Percentiles rank a stretch among this genome's conserved stretches.
Conservation (phyloP, 768 basidiomycete genomes). For the Hygrocybe coccinea region DNA sequence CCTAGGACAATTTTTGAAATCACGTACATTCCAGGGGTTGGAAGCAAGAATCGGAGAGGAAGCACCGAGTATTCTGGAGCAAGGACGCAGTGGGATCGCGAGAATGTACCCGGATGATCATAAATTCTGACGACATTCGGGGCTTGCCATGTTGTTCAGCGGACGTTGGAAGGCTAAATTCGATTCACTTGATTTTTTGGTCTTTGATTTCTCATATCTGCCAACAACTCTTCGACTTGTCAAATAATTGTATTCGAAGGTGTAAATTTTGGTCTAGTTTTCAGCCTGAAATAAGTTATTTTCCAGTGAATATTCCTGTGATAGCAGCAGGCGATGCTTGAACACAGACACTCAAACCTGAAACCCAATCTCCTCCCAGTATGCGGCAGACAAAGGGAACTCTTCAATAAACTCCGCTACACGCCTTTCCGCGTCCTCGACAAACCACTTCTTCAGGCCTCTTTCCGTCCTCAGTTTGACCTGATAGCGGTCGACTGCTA, state of each 20-base stretch:
- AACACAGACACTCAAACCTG: background rate
- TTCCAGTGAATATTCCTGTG: no score
- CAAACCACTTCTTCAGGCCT: constrained; percentile 5
- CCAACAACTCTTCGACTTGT: no score
- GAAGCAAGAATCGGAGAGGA: constrained; percentile 76
- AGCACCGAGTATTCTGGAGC: constrained; percentile 74
- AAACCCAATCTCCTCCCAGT: constrained; percentile 10
- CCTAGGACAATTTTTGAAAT: constrained; percentile 65
- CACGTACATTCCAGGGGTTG: constrained; percentile 74
- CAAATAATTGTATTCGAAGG: no score
- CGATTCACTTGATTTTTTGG: no score
- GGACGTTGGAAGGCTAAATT: background rate
- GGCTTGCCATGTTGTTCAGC: background rate
- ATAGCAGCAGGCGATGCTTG: no score
- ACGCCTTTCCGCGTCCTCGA: constrained; percentile 7
- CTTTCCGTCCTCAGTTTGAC: constrained; percentile 1
- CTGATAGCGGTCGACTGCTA: constrained; percentile 28
- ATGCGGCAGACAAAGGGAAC: constrained; percentile 4
- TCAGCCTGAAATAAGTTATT: no score
- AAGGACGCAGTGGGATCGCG: constrained; percentile 87
- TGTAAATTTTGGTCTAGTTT: no score
- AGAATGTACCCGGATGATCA: constrained; percentile 71
- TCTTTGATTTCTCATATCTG: no score
- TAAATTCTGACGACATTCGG: background rate
- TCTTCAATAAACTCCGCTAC: constrained; percentile 6